Conservation (phyloP, 2,329 filamentous ascomycete genomes). For the Calycina marina region DNA sequence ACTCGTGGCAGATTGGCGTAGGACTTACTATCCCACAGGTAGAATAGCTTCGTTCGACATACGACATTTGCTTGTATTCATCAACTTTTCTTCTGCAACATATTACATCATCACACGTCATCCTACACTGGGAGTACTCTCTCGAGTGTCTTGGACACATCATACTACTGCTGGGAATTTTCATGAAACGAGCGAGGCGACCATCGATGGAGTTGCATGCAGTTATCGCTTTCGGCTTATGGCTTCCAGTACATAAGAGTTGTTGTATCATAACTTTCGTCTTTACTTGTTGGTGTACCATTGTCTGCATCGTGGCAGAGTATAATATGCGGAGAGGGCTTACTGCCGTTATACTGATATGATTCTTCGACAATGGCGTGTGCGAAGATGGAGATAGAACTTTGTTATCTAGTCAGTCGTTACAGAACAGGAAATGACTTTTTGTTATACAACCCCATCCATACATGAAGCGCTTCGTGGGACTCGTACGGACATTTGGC, state of each 20-base stretch:
- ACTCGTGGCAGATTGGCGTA: too few relatives aligned
- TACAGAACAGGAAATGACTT: conserved; percentile 18
- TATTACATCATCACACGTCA: conserved; percentile 34
- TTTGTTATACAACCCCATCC: not conserved
- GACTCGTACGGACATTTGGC: not conserved
- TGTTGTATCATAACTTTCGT: too few relatives aligned
- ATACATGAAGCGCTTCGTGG: not conserved
- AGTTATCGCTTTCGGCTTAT: too few relatives aligned
- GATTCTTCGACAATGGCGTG: conserved; percentile 17
- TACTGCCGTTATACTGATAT: conserved; percentile 15
- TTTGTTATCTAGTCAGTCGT: conserved; percentile 24
- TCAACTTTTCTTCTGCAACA: conserved; percentile 23
- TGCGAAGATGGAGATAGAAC: conserved; percentile 14
- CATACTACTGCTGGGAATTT: conserved; percentile 39
- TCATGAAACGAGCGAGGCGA: conserved; percentile 13
- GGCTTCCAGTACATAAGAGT: too few relatives aligned
- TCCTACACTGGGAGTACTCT: conserved; percentile 38
- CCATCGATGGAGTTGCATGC: too few relatives aligned
- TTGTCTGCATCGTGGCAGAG: conserved; percentile 13
- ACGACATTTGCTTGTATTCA: conserved; percentile 22
- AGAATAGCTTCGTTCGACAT: conserved; percentile 14
- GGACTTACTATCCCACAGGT: too few relatives aligned
- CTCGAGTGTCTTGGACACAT: conserved; percentile 45
- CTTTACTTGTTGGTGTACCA: too few relatives aligned
- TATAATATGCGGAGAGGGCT: conserved; percentile 12